Evolutionary conservation across 2,329 filamentous ascomycete genomes (phyloP).

Genomic region (Beauveria pseudobassiana): DNA sequence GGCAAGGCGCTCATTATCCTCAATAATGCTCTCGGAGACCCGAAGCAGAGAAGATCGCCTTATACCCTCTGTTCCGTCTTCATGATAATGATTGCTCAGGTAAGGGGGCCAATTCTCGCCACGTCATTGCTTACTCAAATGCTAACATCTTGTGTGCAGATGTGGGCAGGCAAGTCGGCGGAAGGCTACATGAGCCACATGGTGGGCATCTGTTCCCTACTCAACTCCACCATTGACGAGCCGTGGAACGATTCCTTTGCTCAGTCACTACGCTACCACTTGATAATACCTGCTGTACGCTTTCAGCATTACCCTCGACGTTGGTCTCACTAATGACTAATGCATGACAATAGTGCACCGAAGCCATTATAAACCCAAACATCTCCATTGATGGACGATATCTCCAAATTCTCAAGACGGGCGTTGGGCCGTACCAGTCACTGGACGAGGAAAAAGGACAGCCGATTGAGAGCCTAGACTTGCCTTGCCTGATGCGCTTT

Average conservation of each 20-base stretch:
- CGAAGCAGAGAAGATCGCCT: conserved; percentile 18
- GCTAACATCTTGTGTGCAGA: conserved; percentile 14
- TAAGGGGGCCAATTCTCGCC: conserved; percentile 11
- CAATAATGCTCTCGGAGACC: conserved; percentile 20
- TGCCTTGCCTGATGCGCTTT: conserved; percentile 9
- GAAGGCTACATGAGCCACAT: conserved; percentile 22
- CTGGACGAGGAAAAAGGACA: conserved; percentile 10
- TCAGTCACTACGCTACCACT: conserved; percentile 21
- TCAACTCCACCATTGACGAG: conserved; percentile 20
- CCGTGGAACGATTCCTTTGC: conserved; percentile 22
- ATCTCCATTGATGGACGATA: conserved; percentile 8
- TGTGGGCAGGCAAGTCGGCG: conserved; percentile 23
- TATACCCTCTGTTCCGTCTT: conserved; percentile 32
- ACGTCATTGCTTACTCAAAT: too few species aligned
- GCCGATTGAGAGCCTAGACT: conserved; percentile 9
- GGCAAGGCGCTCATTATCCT: conserved; percentile 23
- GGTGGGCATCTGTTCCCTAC: conserved; percentile 24
- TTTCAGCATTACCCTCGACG: neutral
- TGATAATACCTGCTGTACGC: conserved; percentile 26
- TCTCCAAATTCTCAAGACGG: neutral
- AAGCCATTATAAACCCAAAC: conserved; percentile 10
- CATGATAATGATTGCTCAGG: conserved; percentile 29
- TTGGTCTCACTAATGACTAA: neutral
- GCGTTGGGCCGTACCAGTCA: neutral
- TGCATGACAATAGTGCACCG: neutral